A percentile compares a stretch with the other conserved stretches of the same genome.
These are phyloP conservation scores for Flaveria brownii DNA, from an alignment of 129 eudicot genomes.

Conservation along the genomic window DNA sequence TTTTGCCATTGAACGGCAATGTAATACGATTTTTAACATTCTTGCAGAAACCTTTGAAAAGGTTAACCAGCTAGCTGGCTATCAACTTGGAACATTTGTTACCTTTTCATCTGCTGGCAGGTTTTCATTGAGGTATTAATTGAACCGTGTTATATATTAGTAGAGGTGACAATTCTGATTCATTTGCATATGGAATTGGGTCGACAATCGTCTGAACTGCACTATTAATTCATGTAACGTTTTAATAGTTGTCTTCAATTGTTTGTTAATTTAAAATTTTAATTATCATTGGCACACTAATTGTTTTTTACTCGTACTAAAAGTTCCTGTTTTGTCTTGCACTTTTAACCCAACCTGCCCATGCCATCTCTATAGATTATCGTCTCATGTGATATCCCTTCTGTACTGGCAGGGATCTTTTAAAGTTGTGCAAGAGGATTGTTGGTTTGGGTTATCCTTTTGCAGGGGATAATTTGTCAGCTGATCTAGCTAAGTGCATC, in stretches of 20 bases:
- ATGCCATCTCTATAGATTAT: constrained; percentile 6
- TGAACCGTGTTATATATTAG: background rate
- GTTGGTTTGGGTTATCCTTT: constrained; percentile 52
- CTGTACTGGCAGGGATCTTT: constrained; percentile 67
- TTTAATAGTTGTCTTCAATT: background rate
- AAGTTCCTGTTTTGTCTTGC: background rate
- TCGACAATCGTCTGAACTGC: background rate
- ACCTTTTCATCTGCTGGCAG: constrained; percentile 51
- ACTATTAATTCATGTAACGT: background rate
- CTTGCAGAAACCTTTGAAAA: constrained; percentile 76
- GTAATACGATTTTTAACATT: background rate
- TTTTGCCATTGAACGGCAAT: constrained; percentile 9
- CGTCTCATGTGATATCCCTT: constrained; percentile 14
- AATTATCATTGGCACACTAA: background rate
- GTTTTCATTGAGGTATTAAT: constrained; percentile 72
- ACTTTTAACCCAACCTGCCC: background rate
- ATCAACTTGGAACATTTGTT: constrained; percentile 44
- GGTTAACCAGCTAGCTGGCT: constrained; percentile 55
- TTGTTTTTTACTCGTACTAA: background rate
- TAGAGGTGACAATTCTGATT: background rate
- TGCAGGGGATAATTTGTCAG: constrained; percentile 40
- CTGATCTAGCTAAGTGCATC: constrained; percentile 46
- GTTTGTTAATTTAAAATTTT: background rate
- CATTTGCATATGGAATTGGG: background rate
- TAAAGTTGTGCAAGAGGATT: constrained; percentile 90